Base-by-base conservation (phyloP, 345 rosid species). In the Brassica carinata region DNA sequence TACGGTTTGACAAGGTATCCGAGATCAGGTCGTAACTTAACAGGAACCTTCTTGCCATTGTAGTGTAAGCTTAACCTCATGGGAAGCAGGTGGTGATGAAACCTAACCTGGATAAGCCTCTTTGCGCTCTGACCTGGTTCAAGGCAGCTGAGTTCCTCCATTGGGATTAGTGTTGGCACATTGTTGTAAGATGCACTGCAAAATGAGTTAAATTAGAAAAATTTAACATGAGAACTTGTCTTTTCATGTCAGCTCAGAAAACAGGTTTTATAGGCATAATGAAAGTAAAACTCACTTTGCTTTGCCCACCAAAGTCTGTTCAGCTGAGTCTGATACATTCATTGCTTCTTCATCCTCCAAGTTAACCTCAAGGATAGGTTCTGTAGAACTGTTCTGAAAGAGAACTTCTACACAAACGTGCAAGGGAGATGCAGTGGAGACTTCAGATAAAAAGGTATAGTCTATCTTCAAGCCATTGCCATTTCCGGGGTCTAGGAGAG, bases 1-100 rank as follows among this genome's bases (percentile, higher is more conserved):
- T 86, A 87, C 58, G 99, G 98, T 79, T 88, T 96, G 74, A 96
- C 91, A 85, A 96, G 92, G 85, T 91, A 96, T 57, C 99, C 99
- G 58, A 96, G 91, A 82, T 96, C 96, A 69, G 99, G 99, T 71
- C 92, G 85, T 86, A 93, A 82, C 89, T 93, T 93, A 80, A 90
- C 91, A 10, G 90, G 90, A 81, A 87, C 79, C 81, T 82, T 89
- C 86, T 86, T 90, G 64, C 81, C 91, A 80, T 86, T 80, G 61
- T 81, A 86, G 71, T 81, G 79, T 64, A 95, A 84, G 63, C 83
- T 78, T 78, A 95, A 83, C 86, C 85, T 95, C 86, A 89, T 78
- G 75, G 99, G 97, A 88, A 95, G 83, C 40, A 93, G 84, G 83
- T 93, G 99, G 85, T 95, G 99, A 79, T 84, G 98, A 85, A 95